Evolutionary conservation across 2,329 filamentous ascomycete species (phyloP).

Genomic region (Davidsoniella neocaledoniae): DNA sequence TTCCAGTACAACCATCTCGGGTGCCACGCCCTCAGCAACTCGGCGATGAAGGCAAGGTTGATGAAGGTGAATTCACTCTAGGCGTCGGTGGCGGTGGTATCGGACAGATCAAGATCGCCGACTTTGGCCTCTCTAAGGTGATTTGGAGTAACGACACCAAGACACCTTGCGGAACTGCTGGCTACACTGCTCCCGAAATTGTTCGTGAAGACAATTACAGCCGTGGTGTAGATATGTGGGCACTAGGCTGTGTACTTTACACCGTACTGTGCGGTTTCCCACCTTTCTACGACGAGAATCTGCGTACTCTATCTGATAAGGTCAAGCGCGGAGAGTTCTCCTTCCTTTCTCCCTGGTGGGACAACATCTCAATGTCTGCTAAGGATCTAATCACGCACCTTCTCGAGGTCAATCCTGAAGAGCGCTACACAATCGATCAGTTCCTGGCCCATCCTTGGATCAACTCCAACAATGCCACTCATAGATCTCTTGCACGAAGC

Average conservation of each 20-base stretch:
- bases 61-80: constrained; percentile 81
- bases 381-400: constrained; percentile 90
- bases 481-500: constrained; percentile 16
- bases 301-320: constrained; percentile 92
- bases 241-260: constrained; percentile 88
- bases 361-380: constrained; percentile 88
- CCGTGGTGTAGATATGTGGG: constrained; percentile 99
- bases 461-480: constrained; percentile 18
- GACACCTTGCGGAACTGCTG: constrained; percentile 97
- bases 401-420: constrained; percentile 83
- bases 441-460: constrained; percentile 96
- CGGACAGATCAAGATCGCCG: constrained; percentile 89
- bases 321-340: constrained; percentile 94
- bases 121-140: constrained; percentile 94
- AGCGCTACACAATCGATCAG: constrained; percentile 82
- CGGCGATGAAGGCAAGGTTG: constrained; percentile 91
- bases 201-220: constrained; percentile 98
- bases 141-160: constrained; percentile 97
- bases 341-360: constrained; percentile 98
- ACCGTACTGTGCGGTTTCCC: constrained; percentile 94
- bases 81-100: constrained; percentile 80
- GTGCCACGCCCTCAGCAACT: constrained; percentile 64
- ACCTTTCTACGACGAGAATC: constrained; percentile 96
- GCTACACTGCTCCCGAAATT: constrained; percentile 95
- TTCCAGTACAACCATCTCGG: constrained; percentile 63